phyloP scores from a whole-genome alignment of 164 flowering plant species.

The Akebia trifoliata region DNA sequence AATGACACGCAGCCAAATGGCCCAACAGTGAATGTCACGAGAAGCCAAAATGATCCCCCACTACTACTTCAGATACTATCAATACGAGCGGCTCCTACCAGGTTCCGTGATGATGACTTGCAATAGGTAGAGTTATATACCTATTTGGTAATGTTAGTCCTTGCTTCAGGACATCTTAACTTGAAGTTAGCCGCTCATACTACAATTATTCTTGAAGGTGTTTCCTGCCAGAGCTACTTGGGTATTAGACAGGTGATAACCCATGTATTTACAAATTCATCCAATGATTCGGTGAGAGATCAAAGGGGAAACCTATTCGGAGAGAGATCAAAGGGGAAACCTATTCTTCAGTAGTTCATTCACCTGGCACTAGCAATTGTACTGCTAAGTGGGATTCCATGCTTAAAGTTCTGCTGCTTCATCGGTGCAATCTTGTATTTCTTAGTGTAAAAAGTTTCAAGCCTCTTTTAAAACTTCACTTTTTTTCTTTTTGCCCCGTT shows the following conservation, averaged over 20 bases:
- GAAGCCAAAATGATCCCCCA: not conserved
- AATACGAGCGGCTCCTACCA: not conserved
- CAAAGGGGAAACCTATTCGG: not conserved
- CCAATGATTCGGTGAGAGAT: not conserved
- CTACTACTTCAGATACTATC: not conserved
- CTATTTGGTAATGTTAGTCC: not conserved
- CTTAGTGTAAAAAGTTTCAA: slow-evolving; percentile 1
- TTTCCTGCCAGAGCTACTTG: not conserved
- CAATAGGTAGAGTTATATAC: not conserved
- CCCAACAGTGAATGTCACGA: not conserved
- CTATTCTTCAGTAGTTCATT: not conserved
- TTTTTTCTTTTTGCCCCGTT: not conserved
- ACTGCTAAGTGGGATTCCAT: not conserved
- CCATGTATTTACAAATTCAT: not conserved
- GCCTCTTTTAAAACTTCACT: not conserved
- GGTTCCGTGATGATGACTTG: not conserved
- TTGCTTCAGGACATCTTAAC: not conserved
- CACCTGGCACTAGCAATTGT: not conserved
- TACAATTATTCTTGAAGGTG: not conserved
- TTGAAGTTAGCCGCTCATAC: not conserved
- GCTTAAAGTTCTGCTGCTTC: slow-evolving; percentile 1
- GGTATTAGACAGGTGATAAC: not conserved
- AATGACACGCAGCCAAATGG: not conserved
- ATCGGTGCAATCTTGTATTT: not conserved
- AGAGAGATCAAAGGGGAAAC: not conserved